Conservation (phyloP, 306 rosid genomes). For the Medicago arabica region DNA sequence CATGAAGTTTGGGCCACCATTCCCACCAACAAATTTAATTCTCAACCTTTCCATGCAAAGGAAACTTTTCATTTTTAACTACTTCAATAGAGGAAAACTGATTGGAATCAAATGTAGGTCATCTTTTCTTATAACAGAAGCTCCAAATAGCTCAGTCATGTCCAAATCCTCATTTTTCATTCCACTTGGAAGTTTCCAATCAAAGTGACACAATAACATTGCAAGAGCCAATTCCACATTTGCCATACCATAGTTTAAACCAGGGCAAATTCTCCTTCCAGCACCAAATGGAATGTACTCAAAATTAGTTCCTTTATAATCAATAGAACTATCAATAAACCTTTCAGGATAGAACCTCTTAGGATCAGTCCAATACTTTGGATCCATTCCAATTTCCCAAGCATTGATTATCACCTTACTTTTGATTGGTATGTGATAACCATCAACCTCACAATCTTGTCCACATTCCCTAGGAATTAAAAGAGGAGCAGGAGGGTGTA, state of each 20-base stretch:
- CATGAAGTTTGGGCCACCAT: too few relatives aligned
- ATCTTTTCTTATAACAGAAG: background rate
- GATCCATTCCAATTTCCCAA: background rate
- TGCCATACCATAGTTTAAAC: background rate
- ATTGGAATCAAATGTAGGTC: background rate
- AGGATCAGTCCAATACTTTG: background rate
- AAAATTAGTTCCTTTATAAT: background rate
- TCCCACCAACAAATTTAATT: too few relatives aligned
- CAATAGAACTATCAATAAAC: background rate
- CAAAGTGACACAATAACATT: background rate
- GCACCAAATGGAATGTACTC: constrained; percentile 10
- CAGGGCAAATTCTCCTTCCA: background rate
- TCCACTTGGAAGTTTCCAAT: constrained; percentile 20
- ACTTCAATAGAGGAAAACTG: too few relatives aligned
- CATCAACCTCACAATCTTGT: background rate
- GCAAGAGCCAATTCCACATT: background rate
- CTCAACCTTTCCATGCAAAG: too few relatives aligned
- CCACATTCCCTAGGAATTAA: too few relatives aligned
- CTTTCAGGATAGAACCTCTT: background rate
- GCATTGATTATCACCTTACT: background rate
- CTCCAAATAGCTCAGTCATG: background rate
- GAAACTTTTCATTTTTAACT: too few relatives aligned
- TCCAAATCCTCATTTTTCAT: background rate
- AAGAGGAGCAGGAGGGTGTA: too few relatives aligned
- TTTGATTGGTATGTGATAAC: background rate